A percentile compares a stretch with the other conserved stretches of the same genome.
Conservation (phyloP, 2,329 filamentous ascomycete species). For the Myotisia sp. region DNA sequence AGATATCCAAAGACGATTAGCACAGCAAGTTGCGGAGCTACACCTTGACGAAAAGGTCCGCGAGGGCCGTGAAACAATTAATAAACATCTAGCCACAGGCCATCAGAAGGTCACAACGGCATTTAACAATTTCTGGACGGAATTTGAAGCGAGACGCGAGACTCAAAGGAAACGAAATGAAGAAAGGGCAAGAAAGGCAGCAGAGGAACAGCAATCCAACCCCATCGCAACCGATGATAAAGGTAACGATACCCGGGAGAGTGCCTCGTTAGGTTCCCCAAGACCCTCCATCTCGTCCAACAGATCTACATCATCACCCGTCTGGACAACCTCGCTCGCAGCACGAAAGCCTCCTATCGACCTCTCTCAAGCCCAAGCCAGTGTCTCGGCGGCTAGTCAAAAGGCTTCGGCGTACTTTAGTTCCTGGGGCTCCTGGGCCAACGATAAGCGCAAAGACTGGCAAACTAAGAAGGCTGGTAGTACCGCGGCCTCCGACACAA, state of each 20-base stretch:
- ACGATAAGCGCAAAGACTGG: constrained; percentile 34
- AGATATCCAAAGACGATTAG: constrained; percentile 77
- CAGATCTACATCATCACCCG: constrained; percentile 10
- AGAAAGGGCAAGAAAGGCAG: constrained; percentile 17
- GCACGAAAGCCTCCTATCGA: constrained; percentile 32
- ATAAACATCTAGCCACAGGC: constrained; percentile 77
- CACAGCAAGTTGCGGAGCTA: constrained; percentile 83
- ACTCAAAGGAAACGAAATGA: constrained; percentile 45
- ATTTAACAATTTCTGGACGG: constrained; percentile 77
- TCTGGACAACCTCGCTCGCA: constrained; percentile 16
- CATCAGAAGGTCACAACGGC: constrained; percentile 76
- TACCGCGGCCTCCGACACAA: background rate
- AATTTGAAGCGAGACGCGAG: constrained; percentile 71
- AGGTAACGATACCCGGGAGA: constrained; percentile 10
- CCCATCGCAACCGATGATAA: no score
- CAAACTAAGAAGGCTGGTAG: constrained; percentile 23
- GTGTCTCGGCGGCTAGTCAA: constrained; percentile 39
- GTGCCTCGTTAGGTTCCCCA: constrained; percentile 16
- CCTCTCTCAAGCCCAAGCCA: constrained; percentile 40
- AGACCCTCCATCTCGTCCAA: constrained; percentile 16
- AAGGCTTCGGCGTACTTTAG: constrained; percentile 49
- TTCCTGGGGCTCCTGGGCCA: constrained; percentile 49
- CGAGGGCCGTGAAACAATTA: constrained; percentile 67
- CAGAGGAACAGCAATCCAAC: constrained; percentile 15
- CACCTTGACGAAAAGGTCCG: constrained; percentile 85